phyloP scores from a whole-genome alignment of 805 yeast genomes.

The Pichia nanzhaoensis region DNA sequence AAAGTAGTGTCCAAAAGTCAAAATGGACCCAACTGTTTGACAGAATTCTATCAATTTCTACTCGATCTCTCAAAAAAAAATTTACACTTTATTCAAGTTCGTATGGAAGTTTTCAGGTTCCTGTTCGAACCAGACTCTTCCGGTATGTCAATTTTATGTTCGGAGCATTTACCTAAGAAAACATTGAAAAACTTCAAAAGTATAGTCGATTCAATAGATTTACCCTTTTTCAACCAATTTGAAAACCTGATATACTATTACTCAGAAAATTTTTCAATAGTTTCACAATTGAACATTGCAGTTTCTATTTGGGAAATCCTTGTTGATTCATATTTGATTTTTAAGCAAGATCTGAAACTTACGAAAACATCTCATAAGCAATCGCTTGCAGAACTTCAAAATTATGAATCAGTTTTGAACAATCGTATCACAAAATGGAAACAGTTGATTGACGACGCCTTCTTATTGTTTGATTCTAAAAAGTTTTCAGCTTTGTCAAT shows the following conservation, averaged over 20 bases:
- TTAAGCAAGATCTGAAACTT: slow-evolving; percentile 21
- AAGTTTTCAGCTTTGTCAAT: slow-evolving; percentile 4
- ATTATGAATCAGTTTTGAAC: slow-evolving; percentile 33
- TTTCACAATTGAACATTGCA: slow-evolving; percentile 18
- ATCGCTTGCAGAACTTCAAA: slow-evolving; percentile 27
- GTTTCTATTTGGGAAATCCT: slow-evolving; percentile 39
- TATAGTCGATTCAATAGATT: slow-evolving; percentile 26
- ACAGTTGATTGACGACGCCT: slow-evolving; percentile 27
- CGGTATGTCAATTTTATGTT: not conserved
- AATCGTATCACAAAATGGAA: slow-evolving; percentile 47
- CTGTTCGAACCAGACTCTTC: slow-evolving; percentile 12
- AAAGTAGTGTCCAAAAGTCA: slow-evolving; percentile 8
- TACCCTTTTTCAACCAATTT: slow-evolving; percentile 17
- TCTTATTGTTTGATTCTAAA: slow-evolving; percentile 7
- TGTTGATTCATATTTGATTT: slow-evolving; percentile 35
- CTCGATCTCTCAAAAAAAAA: slow-evolving; percentile 13
- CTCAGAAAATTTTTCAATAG: not conserved
- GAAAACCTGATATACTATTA: slow-evolving; percentile 6
- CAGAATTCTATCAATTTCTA: slow-evolving; percentile 16
- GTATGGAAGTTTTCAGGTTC: slow-evolving; percentile 22
- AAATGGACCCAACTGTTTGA: slow-evolving; percentile 18
- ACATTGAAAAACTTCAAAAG: slow-evolving; percentile 17
- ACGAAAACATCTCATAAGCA: slow-evolving; percentile 18
- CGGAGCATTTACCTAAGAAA: slow-evolving; percentile 6
- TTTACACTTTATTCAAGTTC: slow-evolving; percentile 25